Percentiles rank a stretch among this genome's conserved stretches.
phyloP scores from a whole-genome alignment of 768 basidiomycete genomes.

The Suillus brevipes region DNA sequence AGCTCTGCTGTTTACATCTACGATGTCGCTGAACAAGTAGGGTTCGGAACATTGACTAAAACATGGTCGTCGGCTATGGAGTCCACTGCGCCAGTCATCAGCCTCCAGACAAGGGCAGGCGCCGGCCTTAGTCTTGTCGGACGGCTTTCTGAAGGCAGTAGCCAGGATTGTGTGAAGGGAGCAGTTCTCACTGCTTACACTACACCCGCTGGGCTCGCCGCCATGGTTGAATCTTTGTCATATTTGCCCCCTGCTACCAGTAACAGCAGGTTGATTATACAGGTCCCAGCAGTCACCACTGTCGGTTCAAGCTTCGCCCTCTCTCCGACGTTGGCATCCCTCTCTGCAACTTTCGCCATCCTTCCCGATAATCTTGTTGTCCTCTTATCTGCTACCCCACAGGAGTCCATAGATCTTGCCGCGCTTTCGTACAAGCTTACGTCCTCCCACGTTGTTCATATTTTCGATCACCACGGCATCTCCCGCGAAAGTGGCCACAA shows the following conservation, averaged over 20 bases:
- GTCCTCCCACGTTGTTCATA: conserved; percentile 73
- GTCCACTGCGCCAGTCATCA: conserved; percentile 54
- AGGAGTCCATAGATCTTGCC: conserved; percentile 79
- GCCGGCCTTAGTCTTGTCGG: conserved; percentile 82
- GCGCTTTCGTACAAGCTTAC: conserved; percentile 70
- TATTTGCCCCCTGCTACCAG: conserved; percentile 64
- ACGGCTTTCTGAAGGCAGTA: conserved; percentile 76
- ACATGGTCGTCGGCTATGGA: conserved; percentile 51
- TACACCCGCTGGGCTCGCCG: conserved; percentile 77
- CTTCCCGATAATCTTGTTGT: conserved; percentile 69
- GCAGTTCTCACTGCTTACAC: conserved; percentile 77
- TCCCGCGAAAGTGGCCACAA: conserved; percentile 73
- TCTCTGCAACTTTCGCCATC: conserved; percentile 58
- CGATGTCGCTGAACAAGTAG: conserved; percentile 82
- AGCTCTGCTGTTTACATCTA: conserved; percentile 78
- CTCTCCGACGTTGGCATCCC: conserved; percentile 72
- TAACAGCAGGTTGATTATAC: conserved; percentile 72
- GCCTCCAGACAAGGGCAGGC: conserved; percentile 80
- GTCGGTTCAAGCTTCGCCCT: conserved; percentile 66
- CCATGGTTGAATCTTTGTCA: conserved; percentile 80
- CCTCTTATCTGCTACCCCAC: conserved; percentile 80
- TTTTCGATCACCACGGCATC: conserved; percentile 86
- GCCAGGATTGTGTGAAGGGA: conserved; percentile 59
- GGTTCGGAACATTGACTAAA: conserved; percentile 74
- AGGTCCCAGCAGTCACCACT: conserved; percentile 76